phyloP scores from a whole-genome alignment of 1,284 basidiomycete genomes.

The Vanrija sp. region DNA sequence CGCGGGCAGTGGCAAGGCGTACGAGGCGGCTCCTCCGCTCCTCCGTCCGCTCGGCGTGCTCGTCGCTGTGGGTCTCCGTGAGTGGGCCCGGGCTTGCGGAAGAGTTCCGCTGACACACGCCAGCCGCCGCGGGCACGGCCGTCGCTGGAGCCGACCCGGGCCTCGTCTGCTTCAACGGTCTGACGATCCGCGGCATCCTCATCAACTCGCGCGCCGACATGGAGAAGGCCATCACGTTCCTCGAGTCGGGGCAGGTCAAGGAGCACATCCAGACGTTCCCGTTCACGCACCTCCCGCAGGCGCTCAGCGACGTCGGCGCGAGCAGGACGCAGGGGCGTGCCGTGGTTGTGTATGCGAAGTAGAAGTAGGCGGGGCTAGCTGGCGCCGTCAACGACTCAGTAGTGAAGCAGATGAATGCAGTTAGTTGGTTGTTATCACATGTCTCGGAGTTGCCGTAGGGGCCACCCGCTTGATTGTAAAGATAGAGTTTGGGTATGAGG shows the following conservation, averaged over 20 bases:
- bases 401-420: neutral
- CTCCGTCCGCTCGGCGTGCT: conserved; percentile 11
- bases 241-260: conserved; percentile 16
- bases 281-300: conserved; percentile 15
- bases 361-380: neutral
- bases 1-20: conserved; percentile 18
- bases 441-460: no score
- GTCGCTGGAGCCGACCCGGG: conserved; percentile 35
- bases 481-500: no score
- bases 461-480: no score
- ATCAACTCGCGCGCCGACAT: conserved; percentile 27
- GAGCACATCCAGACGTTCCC: conserved; percentile 15
- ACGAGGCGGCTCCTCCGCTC: conserved; percentile 7
- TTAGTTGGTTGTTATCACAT: no score
- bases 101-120: no score
- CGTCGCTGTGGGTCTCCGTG: conserved; percentile 16
- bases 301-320: conserved; percentile 10
- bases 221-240: conserved; percentile 10
- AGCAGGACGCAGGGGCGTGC: conserved; percentile 13
- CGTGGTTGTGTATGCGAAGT: conserved; percentile 11
- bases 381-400: neutral
- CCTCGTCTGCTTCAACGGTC: conserved; percentile 44
- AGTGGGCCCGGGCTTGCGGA: no score
- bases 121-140: conserved; percentile 25
- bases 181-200: conserved; percentile 44